These are phyloP conservation scores for Mantamonas sphyraenae DNA, from an alignment of 78 protist genomes.

Conservation along the genomic window DNA sequence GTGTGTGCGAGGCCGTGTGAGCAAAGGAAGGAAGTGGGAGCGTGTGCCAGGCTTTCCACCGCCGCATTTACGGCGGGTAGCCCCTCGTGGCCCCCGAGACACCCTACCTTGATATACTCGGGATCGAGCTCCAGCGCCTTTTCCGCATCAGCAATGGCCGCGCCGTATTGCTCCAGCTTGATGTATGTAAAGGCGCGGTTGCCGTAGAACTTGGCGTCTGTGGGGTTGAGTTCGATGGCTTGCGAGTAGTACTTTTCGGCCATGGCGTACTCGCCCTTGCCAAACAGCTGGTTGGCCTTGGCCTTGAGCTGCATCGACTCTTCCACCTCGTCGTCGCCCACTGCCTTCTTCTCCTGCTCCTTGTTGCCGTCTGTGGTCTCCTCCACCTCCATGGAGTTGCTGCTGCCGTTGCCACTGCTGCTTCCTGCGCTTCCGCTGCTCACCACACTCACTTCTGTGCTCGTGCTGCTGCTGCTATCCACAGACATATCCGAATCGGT, in stretches of 20 bases:
- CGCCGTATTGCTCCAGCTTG: constrained; percentile 59
- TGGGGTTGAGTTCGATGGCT: constrained; percentile 59
- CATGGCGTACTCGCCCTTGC: too few species aligned
- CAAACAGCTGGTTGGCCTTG: too few species aligned
- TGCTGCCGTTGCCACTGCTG: too few species aligned
- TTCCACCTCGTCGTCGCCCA: too few species aligned
- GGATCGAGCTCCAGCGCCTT: constrained; percentile 64
- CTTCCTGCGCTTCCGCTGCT: too few species aligned
- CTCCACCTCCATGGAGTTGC: too few species aligned
- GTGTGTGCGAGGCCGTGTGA: background rate
- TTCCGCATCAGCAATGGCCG: constrained; percentile 64
- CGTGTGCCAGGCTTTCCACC: background rate
- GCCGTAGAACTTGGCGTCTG: constrained; percentile 36
- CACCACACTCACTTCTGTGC: too few species aligned
- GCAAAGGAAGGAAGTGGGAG: background rate
- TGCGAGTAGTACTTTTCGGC: constrained; percentile 46
- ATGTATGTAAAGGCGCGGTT: constrained; percentile 75
- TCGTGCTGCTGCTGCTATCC: too few species aligned
- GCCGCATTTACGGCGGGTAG: background rate
- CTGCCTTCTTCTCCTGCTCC: too few species aligned
- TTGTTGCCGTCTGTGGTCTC: too few species aligned
- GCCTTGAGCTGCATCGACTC: too few species aligned
- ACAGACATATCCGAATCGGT: too few species aligned
- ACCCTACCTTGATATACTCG: constrained; percentile 42
- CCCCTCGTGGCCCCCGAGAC: background rate